A percentile compares a stretch with the other conserved stretches of the same genome.
Evolutionary conservation across 1,284 basidiomycete species (phyloP).

Genomic region (Erythrobasidium hasegawianum): DNA sequence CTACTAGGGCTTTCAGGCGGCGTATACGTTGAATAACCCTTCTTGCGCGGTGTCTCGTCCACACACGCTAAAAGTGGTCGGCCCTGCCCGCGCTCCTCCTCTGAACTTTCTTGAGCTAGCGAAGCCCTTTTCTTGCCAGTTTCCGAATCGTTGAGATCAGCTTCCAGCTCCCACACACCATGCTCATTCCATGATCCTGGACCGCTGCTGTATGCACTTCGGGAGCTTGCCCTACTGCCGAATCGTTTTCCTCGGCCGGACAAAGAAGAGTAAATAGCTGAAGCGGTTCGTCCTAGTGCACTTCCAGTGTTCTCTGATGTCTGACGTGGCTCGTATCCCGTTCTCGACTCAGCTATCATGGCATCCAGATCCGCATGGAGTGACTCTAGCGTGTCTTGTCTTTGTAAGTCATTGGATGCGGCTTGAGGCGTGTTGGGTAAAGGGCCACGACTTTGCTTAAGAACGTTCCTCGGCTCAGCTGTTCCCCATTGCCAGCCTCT

Average conservation of each 20-base stretch:
- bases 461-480: not conserved
- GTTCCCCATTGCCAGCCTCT: constrained; percentile 6
- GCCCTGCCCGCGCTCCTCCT: constrained; percentile 1
- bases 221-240: not conserved
- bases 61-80: constrained; percentile 20
- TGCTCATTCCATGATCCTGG: constrained; percentile 24
- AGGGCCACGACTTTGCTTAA: constrained; percentile 16
- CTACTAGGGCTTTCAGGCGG: constrained; percentile 11
- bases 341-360: constrained; percentile 30
- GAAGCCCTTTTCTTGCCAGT: not conserved
- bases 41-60: constrained; percentile 23
- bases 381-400: constrained; percentile 1
- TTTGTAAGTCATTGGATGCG: not conserved
- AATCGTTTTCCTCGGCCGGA: constrained; percentile 19
- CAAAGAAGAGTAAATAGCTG: constrained; percentile 25
- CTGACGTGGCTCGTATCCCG: constrained; percentile 5
- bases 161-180: constrained; percentile 8
- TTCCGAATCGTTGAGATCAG: not conserved
- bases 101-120: not conserved
- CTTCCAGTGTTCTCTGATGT: constrained; percentile 1
- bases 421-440: constrained; percentile 17
- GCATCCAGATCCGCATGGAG: constrained; percentile 15
- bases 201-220: constrained; percentile 2
- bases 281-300: constrained; percentile 3
- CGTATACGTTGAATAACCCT: constrained; percentile 9